Evolutionary conservation across 129 eudicot genomes (phyloP).

Genomic region (Centaurea solstitialis): DNA sequence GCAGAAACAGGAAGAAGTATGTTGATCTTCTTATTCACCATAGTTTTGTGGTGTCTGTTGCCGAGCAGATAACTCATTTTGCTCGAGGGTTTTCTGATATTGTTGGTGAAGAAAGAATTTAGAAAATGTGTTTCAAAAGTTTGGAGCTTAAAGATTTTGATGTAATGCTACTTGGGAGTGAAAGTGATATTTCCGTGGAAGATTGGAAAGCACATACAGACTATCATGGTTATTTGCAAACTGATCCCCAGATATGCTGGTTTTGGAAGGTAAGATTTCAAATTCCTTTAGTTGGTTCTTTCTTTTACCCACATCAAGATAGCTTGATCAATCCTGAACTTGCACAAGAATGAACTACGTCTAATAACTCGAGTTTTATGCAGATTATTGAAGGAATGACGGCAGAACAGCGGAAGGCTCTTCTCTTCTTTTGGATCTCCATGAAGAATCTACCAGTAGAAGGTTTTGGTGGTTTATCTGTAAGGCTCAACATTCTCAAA

Average conservation of each 20-base stretch:
- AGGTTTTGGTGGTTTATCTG: constrained; percentile 79
- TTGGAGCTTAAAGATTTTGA: constrained; percentile 67
- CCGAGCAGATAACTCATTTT: constrained; percentile 51
- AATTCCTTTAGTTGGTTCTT: no score
- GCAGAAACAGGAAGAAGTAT: constrained; percentile 55
- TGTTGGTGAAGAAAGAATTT: constrained; percentile 8
- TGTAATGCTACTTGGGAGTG: constrained; percentile 74
- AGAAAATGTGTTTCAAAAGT: constrained; percentile 46
- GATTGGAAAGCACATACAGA: constrained; percentile 75
- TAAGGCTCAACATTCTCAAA: constrained; percentile 55
- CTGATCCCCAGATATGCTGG: constrained; percentile 65
- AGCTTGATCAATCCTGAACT: neutral
- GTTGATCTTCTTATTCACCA: constrained; percentile 52
- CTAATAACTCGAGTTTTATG: constrained; percentile 38
- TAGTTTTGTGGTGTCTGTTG: constrained; percentile 56
- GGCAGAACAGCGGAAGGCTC: constrained; percentile 52
- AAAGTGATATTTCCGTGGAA: constrained; percentile 55
- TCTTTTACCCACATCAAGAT: neutral
- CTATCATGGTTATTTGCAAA: constrained; percentile 55
- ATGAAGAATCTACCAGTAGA: constrained; percentile 72
- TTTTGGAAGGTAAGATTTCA: constrained; percentile 65
- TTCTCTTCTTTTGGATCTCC: constrained; percentile 91
- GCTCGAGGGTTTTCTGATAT: constrained; percentile 57
- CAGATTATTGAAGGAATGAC: constrained; percentile 38
- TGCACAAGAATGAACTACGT: neutral